Conservation (phyloP, 306 rosid species). For the Ormosia semicastrata region DNA sequence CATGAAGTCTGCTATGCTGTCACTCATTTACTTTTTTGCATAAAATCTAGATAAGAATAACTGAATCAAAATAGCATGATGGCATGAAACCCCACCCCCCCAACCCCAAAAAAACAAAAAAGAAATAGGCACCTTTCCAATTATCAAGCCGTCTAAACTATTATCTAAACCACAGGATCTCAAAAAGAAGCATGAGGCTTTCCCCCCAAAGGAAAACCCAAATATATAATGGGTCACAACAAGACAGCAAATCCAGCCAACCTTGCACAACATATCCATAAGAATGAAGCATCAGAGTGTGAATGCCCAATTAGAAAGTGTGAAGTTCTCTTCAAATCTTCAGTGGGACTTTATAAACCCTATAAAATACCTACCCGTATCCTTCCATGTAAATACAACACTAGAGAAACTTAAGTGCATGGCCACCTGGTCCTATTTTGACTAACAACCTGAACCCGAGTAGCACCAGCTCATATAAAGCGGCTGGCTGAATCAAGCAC, state of each 20-base stretch:
- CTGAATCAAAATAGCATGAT: neutral
- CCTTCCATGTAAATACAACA: neutral
- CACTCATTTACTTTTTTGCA: neutral
- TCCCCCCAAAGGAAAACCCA: neutral
- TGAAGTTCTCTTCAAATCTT: neutral
- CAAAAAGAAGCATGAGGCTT: neutral
- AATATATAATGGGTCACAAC: neutral
- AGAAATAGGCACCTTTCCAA: neutral
- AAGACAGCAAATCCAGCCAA: neutral
- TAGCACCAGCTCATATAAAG: neutral
- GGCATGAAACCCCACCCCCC: neutral
- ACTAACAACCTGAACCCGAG: neutral
- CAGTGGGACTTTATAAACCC: neutral
- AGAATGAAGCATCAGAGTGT: neutral
- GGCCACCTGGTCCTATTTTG: neutral
- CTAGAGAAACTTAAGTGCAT: neutral
- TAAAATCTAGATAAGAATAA: neutral
- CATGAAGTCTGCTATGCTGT: neutral
- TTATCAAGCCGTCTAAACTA: too few species aligned
- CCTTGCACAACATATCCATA: neutral
- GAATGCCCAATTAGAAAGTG: neutral
- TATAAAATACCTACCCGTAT: neutral
- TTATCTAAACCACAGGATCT: too few species aligned
- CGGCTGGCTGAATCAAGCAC: neutral
- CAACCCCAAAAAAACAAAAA: neutral